Evolutionary conservation across 768 basidiomycete genomes (phyloP), one percentile per base, ranked within the genome.

Genomic region (Suillus plorans): DNA sequence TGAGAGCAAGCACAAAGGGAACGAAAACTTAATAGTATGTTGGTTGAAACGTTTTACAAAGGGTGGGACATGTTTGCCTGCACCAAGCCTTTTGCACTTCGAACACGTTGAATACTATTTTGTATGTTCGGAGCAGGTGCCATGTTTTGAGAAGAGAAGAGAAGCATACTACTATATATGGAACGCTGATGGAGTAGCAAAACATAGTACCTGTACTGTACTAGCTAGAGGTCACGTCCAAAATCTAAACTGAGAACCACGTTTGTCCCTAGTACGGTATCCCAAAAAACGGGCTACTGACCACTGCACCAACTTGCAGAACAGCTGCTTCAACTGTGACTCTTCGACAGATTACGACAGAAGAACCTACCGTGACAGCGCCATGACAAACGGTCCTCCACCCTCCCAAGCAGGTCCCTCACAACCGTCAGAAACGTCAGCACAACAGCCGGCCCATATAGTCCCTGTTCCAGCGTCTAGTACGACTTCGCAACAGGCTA

Each of bases 391-490:
- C 66, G 80, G 79, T 58, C 79, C 79, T 36, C 79, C 79, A 44
- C 69, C 82, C 5, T 74, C 77, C 13, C 80, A 78, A 60, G 79
- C 84, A 25, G 79, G 78, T 9, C 76, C 80, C 22, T 79, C 81
- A 20, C 70, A 72, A 28, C 4, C 63, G 18, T 61, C 66, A 5
- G 70, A 69, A 63, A 55, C 64, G 4, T 31, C 55, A 34, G 31
- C 45, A 10, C 64, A 65, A 45, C 59, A 58, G 42, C 68, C 58
- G 16, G 18, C 41, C 20, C 28, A 28, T 63, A 20, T 34, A 68
- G 31, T 69, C 64, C 41, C 64, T 59, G 64, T 60, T 61, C 60
- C 61, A 39, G 69, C 50, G 39, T 71, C 41, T 31, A 59, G 18
- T 18, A 59, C 58, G 28, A 59, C 41, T 42, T 42, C 18, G 5